phyloP scores from a whole-genome alignment of 2,329 filamentous ascomycete genomes.

The Calonectria montana region DNA sequence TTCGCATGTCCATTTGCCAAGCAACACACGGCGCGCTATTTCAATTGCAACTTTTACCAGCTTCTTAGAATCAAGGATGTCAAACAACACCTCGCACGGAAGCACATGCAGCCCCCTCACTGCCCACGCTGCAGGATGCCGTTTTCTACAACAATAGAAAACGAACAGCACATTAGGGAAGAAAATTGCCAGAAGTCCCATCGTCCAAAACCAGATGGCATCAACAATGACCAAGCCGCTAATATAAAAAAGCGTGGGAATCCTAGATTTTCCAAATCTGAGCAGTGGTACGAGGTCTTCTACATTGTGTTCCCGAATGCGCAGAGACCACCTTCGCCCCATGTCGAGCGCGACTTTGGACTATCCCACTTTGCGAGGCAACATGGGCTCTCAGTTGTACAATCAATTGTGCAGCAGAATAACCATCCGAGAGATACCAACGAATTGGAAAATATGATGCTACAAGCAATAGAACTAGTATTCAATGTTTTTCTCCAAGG shows the following conservation, averaged over 20 bases:
- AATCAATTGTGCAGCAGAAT: no score
- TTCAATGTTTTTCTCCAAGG: neutral
- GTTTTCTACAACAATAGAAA: neutral
- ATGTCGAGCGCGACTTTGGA: neutral
- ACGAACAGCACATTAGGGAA: neutral
- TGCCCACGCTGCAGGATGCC: neutral
- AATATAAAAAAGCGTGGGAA: neutral
- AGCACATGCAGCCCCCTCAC: neutral
- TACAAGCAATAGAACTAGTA: neutral
- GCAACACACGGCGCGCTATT: neutral
- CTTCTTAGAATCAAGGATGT: neutral
- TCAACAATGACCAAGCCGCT: neutral
- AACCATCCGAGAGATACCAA: neutral
- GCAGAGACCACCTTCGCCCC: neutral
- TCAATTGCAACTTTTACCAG: neutral
- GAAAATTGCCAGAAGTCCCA: neutral
- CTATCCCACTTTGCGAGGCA: neutral
- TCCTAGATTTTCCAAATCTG: neutral
- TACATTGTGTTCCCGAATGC: neutral
- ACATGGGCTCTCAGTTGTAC: neutral
- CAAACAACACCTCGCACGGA: conserved; percentile 1
- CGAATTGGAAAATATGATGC: neutral
- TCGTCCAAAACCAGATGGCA: neutral
- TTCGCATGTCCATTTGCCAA: conserved; percentile 10
- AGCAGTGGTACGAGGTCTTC: conserved; percentile 1